Evolutionary conservation across 768 basidiomycete genomes (phyloP).

Genomic region (Pleurotus ostreatus): DNA sequence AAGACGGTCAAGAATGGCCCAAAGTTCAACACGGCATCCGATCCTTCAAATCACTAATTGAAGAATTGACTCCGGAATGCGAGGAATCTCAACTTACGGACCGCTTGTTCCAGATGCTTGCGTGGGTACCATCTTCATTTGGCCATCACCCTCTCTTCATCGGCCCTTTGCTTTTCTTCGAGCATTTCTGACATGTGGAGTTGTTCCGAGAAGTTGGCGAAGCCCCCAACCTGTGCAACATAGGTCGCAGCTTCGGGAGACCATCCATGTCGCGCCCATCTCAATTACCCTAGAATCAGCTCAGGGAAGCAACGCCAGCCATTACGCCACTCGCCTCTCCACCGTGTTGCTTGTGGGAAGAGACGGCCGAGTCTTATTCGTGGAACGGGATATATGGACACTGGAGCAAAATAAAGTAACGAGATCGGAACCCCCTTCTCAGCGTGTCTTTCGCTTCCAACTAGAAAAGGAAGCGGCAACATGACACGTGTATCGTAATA

Average conservation of each 20-base stretch:
- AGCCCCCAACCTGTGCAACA: slow-evolving; percentile 39
- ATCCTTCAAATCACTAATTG: slow-evolving; percentile 41
- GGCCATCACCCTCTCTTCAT: slow-evolving; percentile 14
- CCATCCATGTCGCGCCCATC: slow-evolving; percentile 62
- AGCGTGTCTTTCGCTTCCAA: slow-evolving; percentile 50
- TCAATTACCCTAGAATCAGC: slow-evolving; percentile 25
- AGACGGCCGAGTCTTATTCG: slow-evolving; percentile 57
- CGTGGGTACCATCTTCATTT: slow-evolving; percentile 45
- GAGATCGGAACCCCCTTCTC: slow-evolving; percentile 33
- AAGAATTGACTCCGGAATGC: slow-evolving; percentile 27
- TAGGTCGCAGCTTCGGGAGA: slow-evolving; percentile 54
- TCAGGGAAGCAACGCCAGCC: slow-evolving; percentile 11
- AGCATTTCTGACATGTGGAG: slow-evolving; percentile 22
- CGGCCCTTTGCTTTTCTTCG: slow-evolving; percentile 13
- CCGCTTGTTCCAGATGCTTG: slow-evolving; percentile 60
- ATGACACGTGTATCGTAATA: slow-evolving; percentile 4
- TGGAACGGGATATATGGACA: slow-evolving; percentile 70
- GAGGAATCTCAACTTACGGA: slow-evolving; percentile 53
- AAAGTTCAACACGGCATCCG: slow-evolving; percentile 62
- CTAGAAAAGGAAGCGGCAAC: slow-evolving; percentile 1
- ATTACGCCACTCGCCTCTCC: slow-evolving; percentile 70
- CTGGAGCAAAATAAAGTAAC: slow-evolving; percentile 30
- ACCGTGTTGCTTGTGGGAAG: slow-evolving; percentile 66
- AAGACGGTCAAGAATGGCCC: slow-evolving; percentile 61
- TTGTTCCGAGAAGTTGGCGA: slow-evolving; percentile 39